phyloP scores from a whole-genome alignment of 2,329 filamentous ascomycete species.

The Penicillium occitanis region DNA sequence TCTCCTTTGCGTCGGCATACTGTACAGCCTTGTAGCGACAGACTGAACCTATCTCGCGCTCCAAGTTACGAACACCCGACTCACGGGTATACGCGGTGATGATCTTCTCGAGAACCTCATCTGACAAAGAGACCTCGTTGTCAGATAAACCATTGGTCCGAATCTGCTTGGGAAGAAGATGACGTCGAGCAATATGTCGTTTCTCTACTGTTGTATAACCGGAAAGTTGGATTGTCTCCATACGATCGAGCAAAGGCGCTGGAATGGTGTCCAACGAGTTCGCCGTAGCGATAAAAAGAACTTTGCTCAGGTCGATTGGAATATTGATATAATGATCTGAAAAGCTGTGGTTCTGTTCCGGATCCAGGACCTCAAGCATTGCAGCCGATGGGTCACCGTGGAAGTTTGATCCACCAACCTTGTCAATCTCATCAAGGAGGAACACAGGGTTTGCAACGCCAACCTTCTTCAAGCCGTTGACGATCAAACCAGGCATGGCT shows the following conservation, averaged over 20 bases:
- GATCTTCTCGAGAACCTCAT: constrained; percentile 88
- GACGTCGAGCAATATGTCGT: constrained; percentile 85
- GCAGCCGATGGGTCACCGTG: constrained; percentile 95
- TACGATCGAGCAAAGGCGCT: constrained; percentile 86
- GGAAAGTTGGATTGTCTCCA: constrained; percentile 92
- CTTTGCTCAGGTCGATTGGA: constrained; percentile 91
- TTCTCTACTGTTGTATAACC: constrained; percentile 98
- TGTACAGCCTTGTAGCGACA: constrained; percentile 95
- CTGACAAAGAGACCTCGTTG: constrained; percentile 72
- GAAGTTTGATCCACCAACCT: constrained; percentile 85
- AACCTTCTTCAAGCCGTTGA: constrained; percentile 91
- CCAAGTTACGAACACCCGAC: constrained; percentile 90
- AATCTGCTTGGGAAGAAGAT: constrained; percentile 96
- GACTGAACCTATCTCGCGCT: constrained; percentile 91
- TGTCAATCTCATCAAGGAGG: constrained; percentile 96
- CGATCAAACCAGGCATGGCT: constrained; percentile 95
- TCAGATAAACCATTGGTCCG: constrained; percentile 79
- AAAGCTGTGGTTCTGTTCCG: constrained; percentile 94
- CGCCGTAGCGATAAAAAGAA: constrained; percentile 95
- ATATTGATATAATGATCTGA: constrained; percentile 96
- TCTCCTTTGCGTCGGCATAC: constrained; percentile 85
- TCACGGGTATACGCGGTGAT: constrained; percentile 97
- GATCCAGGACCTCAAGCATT: constrained; percentile 96
- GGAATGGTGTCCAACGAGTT: constrained; percentile 95
- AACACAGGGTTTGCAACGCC: constrained; percentile 95